phyloP scores from a whole-genome alignment of 495 filamentous ascomycete genomes.

The Aspergillus ostianus region DNA sequence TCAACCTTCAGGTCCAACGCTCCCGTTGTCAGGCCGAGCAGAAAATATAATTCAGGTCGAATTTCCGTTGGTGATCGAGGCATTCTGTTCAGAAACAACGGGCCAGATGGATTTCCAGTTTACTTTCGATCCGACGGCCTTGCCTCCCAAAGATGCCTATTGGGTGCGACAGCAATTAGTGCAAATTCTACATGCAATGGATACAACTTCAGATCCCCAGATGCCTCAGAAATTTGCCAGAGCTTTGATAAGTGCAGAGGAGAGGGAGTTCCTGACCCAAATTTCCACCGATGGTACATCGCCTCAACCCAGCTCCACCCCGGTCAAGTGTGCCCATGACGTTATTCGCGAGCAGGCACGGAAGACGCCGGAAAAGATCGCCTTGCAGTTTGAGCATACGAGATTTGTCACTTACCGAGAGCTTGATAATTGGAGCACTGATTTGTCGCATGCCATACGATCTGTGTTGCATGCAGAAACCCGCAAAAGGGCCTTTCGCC shows the following conservation, averaged over 20 bases:
- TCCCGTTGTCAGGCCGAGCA: background rate
- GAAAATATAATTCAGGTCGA: background rate
- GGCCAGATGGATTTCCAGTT: background rate
- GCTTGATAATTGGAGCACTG: background rate
- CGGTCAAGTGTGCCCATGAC: background rate
- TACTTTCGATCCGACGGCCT: slow-evolving; percentile 1
- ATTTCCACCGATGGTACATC: background rate
- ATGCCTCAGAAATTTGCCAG: background rate
- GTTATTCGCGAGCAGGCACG: background rate
- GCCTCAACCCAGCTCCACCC: background rate
- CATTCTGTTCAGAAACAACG: background rate
- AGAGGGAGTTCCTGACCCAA: background rate
- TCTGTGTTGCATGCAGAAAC: background rate
- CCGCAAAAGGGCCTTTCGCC: background rate
- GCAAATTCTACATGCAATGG: background rate
- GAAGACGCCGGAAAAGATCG: slow-evolving; percentile 7
- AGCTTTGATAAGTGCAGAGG: background rate
- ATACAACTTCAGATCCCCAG: background rate
- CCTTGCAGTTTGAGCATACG: slow-evolving; percentile 3
- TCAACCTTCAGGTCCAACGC: background rate
- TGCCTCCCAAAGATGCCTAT: background rate
- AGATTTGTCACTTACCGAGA: slow-evolving; percentile 7
- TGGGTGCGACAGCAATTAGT: background rate
- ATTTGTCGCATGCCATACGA: background rate
- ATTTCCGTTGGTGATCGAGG: slow-evolving; percentile 1